Evolutionary conservation across 805 yeast species (phyloP), one percentile per base, ranked within the genome.

Genomic region (Lipomyces sp.): DNA sequence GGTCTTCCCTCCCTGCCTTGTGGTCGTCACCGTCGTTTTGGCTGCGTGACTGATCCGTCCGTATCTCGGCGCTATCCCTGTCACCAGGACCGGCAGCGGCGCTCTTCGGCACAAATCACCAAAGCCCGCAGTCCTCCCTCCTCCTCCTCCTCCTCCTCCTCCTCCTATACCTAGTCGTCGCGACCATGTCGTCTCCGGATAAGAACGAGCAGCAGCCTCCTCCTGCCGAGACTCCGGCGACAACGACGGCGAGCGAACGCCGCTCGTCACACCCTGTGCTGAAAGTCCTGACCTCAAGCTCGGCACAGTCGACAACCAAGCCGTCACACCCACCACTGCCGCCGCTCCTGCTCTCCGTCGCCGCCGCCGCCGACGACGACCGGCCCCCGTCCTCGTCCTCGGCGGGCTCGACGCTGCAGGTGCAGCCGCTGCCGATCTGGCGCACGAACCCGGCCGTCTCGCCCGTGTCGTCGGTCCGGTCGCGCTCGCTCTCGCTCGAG

Each of bases 401-500:
- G 32, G 28, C 36, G 21, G 14, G 24, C 33, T 22, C 18, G 23
- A 19, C 23, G 23, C 33, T 1, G 19, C 43, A 26, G 35, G 21
- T 18, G 22, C 29, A 39, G 16, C 43, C 38, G 21, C 43, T 31
- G n/a, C 37, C 29, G 10, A 26, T 26, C 29, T 35, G 21, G 41
- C 47, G 47, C 19, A 32, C 47, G 14, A 19, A 19, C n/a, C 35
- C 47, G 22, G 16, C 26, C 31, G 8, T 26, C 18, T 43, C 47
- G 31, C 32, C 46, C 22, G 16, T 35, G 11, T 38, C 43, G 8
- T 21, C 37, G n/a, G 34, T 35, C 13, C 55, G 46, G 18, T 33
- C 52, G 16, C 57, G 58, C 24, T 49, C 57, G n/a, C 40, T 45
- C 33, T 51, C 58, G 24, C 29, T 51, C 38, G 58, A 54, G 19